These are phyloP conservation scores for Paracorniculantispora psalliotae DNA, from an alignment of 2,329 filamentous ascomycete genomes.

Conservation along the genomic window DNA sequence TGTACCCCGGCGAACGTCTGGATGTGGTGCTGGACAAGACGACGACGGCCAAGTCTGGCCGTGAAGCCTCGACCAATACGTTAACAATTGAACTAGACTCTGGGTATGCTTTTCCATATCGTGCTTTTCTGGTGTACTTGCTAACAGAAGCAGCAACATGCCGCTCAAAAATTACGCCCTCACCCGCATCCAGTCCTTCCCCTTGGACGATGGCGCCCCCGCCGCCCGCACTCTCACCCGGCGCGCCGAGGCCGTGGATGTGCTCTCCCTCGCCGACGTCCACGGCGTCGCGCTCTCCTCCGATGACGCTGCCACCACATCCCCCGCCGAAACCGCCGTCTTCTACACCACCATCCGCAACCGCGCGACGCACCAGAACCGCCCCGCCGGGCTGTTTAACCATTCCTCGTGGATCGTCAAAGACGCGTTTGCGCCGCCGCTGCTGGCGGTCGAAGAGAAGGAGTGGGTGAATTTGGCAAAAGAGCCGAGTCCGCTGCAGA, in stretches of 20 bases:
- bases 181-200: constrained; percentile 17
- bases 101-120: background rate
- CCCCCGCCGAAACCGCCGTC: constrained; percentile 14
- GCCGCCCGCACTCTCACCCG: background rate
- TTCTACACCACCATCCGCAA: constrained; percentile 20
- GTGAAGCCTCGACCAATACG: background rate
- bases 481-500: constrained; percentile 17
- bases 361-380: constrained; percentile 18
- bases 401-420: constrained; percentile 19
- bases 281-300: background rate
- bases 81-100: constrained; percentile 13
- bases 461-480: constrained; percentile 15
- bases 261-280: constrained; percentile 1
- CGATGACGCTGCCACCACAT: background rate
- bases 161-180: constrained; percentile 19
- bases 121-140: background rate
- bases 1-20: constrained; percentile 20
- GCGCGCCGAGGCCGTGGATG: background rate
- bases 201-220: background rate
- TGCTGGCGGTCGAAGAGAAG: constrained; percentile 15
- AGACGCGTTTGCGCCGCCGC: constrained; percentile 10
- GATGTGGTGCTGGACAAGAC: constrained; percentile 14
- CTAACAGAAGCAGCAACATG: constrained; percentile 18
- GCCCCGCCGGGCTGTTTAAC: constrained; percentile 20
- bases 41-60: background rate